Percentiles rank a stretch among this genome's conserved stretches.
These are phyloP conservation scores for Catenaria anguillulae DNA, from an alignment of 371 early-diverging fungal genomes.

Conservation along the genomic window DNA sequence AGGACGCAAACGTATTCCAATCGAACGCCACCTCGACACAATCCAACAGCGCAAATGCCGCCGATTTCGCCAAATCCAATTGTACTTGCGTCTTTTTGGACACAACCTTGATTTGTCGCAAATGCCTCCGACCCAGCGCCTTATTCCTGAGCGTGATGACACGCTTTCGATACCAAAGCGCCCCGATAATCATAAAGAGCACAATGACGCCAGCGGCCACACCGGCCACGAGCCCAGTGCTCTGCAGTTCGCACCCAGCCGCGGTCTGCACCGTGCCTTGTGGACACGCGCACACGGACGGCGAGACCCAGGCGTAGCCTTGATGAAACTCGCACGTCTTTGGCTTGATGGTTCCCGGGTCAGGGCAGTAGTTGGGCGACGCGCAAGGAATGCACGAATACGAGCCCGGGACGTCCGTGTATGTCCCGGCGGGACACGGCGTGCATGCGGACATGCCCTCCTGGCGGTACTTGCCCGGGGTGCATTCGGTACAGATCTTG, in stretches of 20 bases:
- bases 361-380: not conserved
- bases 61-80: not conserved
- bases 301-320: not conserved
- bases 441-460: not conserved
- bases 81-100: not conserved
- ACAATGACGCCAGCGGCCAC: not conserved
- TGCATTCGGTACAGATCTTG: not conserved
- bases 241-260: not conserved
- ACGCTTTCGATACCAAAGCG: not conserved
- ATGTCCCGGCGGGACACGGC: not conserved
- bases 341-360: not conserved
- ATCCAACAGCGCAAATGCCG: not conserved
- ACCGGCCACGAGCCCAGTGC: too few relatives aligned
- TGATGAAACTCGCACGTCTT: not conserved
- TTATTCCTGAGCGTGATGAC: not conserved
- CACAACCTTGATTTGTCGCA: not conserved
- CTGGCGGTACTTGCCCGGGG: not conserved
- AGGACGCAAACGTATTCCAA: not conserved
- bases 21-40: not conserved
- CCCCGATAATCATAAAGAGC: not conserved
- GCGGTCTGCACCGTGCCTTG: not conserved
- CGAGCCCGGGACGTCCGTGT: not conserved
- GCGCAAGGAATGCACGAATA: not conserved
- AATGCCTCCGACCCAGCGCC: not conserved
- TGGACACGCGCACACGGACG: not conserved